phyloP scores from a whole-genome alignment of 176 grass and related monocot genomes.

The Echinochloa phyllopogon region DNA sequence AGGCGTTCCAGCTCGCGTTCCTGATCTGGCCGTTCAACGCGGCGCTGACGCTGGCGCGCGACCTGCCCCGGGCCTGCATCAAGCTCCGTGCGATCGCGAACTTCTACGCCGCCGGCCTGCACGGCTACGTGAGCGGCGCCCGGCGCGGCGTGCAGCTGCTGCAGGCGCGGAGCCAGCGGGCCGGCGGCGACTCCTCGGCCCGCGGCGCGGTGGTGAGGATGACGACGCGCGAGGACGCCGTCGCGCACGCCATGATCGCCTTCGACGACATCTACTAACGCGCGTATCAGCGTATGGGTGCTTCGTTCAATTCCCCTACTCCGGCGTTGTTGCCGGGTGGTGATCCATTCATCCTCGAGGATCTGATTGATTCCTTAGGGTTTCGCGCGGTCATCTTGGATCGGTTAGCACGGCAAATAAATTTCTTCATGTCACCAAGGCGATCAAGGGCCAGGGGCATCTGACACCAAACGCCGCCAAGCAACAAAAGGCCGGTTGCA shows the following conservation, averaged over 20 bases:
- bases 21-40: slow-evolving; percentile 61
- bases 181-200: neutral
- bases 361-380: neutral
- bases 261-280: slow-evolving; percentile 42
- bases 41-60: slow-evolving; percentile 43
- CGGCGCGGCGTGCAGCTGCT: neutral
- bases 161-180: neutral
- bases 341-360: neutral
- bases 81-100: neutral
- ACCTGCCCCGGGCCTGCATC: slow-evolving; percentile 49
- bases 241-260: slow-evolving; percentile 34
- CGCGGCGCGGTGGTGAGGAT: neutral
- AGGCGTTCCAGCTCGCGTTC: slow-evolving; percentile 49
- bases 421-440: no score
- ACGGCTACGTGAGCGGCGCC: neutral
- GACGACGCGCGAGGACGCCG: neutral
- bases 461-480: no score
- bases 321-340: neutral
- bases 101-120: slow-evolving; percentile 32
- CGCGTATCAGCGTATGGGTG: no score
- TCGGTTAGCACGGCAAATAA: no score
- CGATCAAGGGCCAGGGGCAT: neutral
- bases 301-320: no score
- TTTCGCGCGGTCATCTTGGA: neutral
- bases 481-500: no score